Conservation (phyloP, 2,329 filamentous ascomycete genomes). For the Ceratocystis destructans region DNA sequence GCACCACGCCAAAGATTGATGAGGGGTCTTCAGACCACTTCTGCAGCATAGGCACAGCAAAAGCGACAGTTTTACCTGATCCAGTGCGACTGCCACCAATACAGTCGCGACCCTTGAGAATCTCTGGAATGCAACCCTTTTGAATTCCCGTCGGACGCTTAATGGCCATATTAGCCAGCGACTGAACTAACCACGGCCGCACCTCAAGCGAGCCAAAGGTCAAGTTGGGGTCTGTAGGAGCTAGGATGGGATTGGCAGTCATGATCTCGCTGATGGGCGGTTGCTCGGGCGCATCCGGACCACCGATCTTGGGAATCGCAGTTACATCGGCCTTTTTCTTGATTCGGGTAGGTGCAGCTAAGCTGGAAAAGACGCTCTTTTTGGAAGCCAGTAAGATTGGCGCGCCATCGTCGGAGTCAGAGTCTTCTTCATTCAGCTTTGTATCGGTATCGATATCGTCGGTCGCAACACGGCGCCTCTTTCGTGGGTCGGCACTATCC, state of each 20-base stretch:
- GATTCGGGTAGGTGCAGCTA: constrained; percentile 41
- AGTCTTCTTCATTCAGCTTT: constrained; percentile 23
- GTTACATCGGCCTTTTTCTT: constrained; percentile 28
- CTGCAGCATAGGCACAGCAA: constrained; percentile 86
- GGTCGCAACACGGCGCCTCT: constrained; percentile 28
- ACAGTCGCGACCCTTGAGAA: constrained; percentile 79
- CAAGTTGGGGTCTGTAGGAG: constrained; percentile 41
- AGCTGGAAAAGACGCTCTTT: constrained; percentile 28
- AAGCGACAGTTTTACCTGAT: constrained; percentile 94
- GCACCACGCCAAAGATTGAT: constrained; percentile 75
- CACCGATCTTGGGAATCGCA: constrained; percentile 20
- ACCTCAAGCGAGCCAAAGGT: constrained; percentile 63
- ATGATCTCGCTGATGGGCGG: constrained; percentile 16
- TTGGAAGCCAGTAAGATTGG: constrained; percentile 23
- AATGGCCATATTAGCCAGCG: constrained; percentile 65
- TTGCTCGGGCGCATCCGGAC: constrained; percentile 15
- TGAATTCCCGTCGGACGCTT: constrained; percentile 85
- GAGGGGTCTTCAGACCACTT: constrained; percentile 85
- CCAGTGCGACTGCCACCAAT: constrained; percentile 91
- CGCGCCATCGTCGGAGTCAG: constrained; percentile 23
- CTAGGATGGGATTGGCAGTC: constrained; percentile 31
- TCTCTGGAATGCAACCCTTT: constrained; percentile 81
- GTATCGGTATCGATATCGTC: constrained; percentile 25
- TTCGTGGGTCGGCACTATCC: constrained; percentile 33
- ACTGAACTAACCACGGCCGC: constrained; percentile 75